Percentiles rank a stretch among this genome's conserved stretches.
Conservation (phyloP, 805 yeast species). For the Ogataea ganodermae region DNA sequence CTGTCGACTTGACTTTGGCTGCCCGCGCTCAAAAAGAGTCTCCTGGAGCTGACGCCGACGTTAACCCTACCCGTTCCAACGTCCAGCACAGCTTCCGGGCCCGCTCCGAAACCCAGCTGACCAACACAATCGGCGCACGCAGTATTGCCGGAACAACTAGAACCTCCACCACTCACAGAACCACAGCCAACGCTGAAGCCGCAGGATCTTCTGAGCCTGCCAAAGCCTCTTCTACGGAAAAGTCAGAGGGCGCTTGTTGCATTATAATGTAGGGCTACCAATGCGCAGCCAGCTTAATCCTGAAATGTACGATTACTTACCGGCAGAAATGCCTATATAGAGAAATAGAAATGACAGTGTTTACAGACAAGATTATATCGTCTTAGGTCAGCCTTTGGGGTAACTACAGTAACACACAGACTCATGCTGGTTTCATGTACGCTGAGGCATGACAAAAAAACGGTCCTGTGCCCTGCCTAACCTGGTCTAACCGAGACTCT, state of each 20-base stretch:
- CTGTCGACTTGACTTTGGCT: conserved; percentile 17
- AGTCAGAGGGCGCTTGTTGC: background rate
- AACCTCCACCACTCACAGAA: background rate
- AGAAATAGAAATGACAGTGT: background rate
- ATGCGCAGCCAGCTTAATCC: background rate
- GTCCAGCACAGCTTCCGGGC: background rate
- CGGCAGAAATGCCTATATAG: background rate
- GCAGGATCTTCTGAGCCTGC: background rate
- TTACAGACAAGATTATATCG: too few relatives aligned
- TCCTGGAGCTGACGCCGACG: background rate
- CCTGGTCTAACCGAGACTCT: conserved; percentile 2
- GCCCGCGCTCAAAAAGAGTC: too few relatives aligned
- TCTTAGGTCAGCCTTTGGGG: too few relatives aligned
- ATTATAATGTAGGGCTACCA: background rate
- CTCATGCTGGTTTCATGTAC: too few relatives aligned
- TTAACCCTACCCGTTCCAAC: background rate
- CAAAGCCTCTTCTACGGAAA: background rate
- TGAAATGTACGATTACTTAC: background rate
- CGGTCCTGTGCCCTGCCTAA: background rate
- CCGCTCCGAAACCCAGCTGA: background rate
- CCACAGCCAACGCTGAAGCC: background rate
- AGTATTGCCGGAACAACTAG: background rate
- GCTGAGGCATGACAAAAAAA: too few relatives aligned
- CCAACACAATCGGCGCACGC: background rate
- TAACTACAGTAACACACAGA: too few relatives aligned